phyloP scores from a whole-genome alignment of 2,329 filamentous ascomycete species.

The Fusarium agapanthi region DNA sequence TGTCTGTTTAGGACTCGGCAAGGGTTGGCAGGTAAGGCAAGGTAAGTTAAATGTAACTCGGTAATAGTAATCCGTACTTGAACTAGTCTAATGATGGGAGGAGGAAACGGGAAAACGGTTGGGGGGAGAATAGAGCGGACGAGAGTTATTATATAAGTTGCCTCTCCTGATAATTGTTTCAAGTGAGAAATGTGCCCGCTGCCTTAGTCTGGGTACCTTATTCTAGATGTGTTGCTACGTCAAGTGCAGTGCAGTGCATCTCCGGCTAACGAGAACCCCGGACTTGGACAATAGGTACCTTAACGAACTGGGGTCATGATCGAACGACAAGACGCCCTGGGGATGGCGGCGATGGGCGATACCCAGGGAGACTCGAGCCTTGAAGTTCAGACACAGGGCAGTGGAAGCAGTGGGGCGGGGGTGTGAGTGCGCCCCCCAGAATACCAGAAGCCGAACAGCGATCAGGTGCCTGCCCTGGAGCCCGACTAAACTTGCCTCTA shows the following conservation, averaged over 20 bases:
- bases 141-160: constrained; percentile 32
- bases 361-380: neutral
- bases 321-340: constrained; percentile 27
- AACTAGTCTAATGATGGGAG: constrained; percentile 32
- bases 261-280: neutral
- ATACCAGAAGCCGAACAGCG: constrained; percentile 26
- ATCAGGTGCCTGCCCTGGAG: constrained; percentile 13
- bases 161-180: constrained; percentile 7
- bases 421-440: constrained; percentile 25
- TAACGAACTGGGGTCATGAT: constrained; percentile 20
- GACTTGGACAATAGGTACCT: neutral
- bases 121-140: constrained; percentile 12
- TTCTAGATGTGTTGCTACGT: neutral
- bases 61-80: constrained; percentile 27
- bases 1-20: constrained; percentile 21
- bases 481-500: constrained; percentile 10
- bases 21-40: constrained; percentile 9
- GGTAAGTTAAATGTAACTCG: constrained; percentile 11
- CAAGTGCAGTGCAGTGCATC: neutral
- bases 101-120: constrained; percentile 19
- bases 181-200: neutral
- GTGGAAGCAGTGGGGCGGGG: constrained; percentile 28
- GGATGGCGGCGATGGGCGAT: constrained; percentile 27
- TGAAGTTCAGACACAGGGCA: neutral
- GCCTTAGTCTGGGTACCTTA: neutral